Base-by-base conservation (phyloP, 2,329 filamentous ascomycete species). In the Botrytis squamosa region DNA sequence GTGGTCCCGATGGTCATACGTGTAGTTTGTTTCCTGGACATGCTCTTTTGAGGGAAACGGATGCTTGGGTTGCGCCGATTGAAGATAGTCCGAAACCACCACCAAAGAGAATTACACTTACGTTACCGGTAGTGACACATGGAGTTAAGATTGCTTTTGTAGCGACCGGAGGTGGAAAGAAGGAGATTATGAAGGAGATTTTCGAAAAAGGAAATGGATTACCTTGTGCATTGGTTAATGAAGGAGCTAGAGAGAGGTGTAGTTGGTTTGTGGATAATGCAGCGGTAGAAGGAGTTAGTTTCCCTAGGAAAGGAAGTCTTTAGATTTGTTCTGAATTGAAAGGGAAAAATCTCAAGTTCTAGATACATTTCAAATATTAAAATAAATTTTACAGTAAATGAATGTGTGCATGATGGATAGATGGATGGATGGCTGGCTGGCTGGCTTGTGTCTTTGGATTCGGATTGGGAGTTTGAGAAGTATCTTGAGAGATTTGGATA, bases 1-100 rank as follows among this genome's bases (percentile, higher is more conserved):
- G 93, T 82, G 96, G 96, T 0, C 95, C 96, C 22, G 96, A 98
- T 83, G 96, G 96, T 70, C 96, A 99, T 85, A 98, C 96, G 49
- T 98, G 96, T 90, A 96, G 92, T 79, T 86, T 99, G 70, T 99
- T 99, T 86, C 96, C 96, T 8, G 92, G 92, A 72, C 95, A 98
- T 82, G 89, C 91, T 74, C 88, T 98, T 71, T 88, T 98, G 77
- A 90, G 94, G 77, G 95, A 98, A 85, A 89, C 89, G 52, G 91
- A 91, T 80, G 94, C 95, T 71, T 99, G 96, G 96, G 94, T 98
- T 62, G 92, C 95, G 22, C 89, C 94, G 64, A 97, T 98, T 81
- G 90, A 92, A 80, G 93, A 98, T 85, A 97, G 94, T 62, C 96
- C 96, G 69, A 99, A 99, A 88, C 95, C 95, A 57, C 96, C 96